Evolutionary conservation across 768 basidiomycete genomes (phyloP), one percentile per base, ranked within the genome.

Genomic region (Naganishia kalamii): DNA sequence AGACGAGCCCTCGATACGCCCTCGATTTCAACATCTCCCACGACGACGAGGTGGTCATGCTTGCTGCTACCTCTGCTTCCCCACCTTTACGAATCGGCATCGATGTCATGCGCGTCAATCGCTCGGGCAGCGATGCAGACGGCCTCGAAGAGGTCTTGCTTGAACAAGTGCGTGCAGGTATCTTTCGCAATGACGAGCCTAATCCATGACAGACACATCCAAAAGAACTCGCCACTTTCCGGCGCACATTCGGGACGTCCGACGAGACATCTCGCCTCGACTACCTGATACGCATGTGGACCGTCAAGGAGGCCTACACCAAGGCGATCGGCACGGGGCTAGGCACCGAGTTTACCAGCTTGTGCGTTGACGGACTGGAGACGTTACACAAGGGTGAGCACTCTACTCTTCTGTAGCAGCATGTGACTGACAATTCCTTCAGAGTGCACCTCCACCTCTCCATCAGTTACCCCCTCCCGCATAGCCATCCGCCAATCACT

Each of bases 301-400:
- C 91, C 7, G 78, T 89, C 74, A 93, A 93, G 78, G 90, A 93
- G 75, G 90, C 91, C 3, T 92, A 91, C 75, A 90, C 88, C 6
- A 93, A 92, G 78, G 88, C 89, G 2, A 81, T 92, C 35, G 91
- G 91, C 0, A 74, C 87, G 35, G 90, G 90, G 0, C 83, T 92
- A 15, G 87, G 89, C 1, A 90, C 90, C 72, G 87, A 91, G 70
- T 88, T 91, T 77, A 81, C 80, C 25, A 84, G 89, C 23, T 83
- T 92, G 66, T 7, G 32, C 35, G 43, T 63, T 51, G 19, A 23
- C 2, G 54, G 54, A 5, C 13, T 57, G 54, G 54, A 57, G 13
- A 35, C 13, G 17, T 27, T 40, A 23, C 21, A 57, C n/a, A 37
- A 4, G 40, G 35, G 54, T 25, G 13, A 57, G 54, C 21, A 4